Base-by-base conservation (phyloP, 1,139 yeast species). In the Protomyces macrosporus region DNA sequence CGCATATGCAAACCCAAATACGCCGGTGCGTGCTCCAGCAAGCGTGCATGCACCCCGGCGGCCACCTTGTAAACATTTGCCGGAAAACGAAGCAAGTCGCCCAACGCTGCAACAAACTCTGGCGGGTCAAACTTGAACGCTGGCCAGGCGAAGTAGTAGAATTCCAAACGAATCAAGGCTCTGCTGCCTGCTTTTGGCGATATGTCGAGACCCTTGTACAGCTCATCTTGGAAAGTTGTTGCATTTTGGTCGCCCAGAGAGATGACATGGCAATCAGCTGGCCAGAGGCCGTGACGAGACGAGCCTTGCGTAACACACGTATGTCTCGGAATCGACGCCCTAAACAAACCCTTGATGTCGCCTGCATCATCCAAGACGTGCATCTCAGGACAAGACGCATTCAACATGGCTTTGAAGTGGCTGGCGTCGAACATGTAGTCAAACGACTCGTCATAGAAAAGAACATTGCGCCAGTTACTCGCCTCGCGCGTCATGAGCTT, bases 311-410 rank as follows among this genome's bases (percentile, higher is more conserved):
- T 32, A 33, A 10, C 55, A n/a, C 16, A 9, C 12, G 33, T 37
- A 14, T 12, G 32, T 23, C 23, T 23, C 2, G 23, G 23, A 23
- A 23, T 23, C 23, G 23, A 23, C 2, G 23, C 23, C 23, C 23
- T 23, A 23, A 23, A 23, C 23, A 23, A 23, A 23, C 23, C 23
- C 23, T 23, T 23, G 45, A 53, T 33, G 12, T 54, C 58, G 12
- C 42, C 58, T 7, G 32, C 51, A 42, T 16, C n/a, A 34, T 54
- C 51, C 23, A 16, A 42, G 51, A 54, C 35, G 36, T n/a, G 39
- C 50, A 54, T 37, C 10, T 48, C 58, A 12, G 58, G 58, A 23
- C 58, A 54, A 39, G 58, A 39, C 34, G 32, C 37, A 23, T 54
- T 48, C 16, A 54, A 7, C 51, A 45, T 33, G 16, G 12, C 32